Percentiles rank a stretch among this genome's conserved stretches.
These are phyloP conservation scores for Pelagomonas calceolata DNA, from an alignment of 108 stramenopile species.

Conservation along the genomic window DNA sequence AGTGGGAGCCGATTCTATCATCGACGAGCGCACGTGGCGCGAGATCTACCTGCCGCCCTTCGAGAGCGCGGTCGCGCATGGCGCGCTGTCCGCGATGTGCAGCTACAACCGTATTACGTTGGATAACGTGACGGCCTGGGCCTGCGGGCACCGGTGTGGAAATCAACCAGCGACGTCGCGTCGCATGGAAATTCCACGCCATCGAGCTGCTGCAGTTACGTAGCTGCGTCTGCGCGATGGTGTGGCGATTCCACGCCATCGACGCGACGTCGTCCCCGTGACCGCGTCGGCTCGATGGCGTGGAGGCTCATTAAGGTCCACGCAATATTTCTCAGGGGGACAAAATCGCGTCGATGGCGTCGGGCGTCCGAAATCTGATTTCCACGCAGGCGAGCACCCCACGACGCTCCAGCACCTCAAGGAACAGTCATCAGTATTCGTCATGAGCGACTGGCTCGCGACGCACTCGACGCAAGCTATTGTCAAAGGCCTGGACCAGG, in stretches of 20 bases:
- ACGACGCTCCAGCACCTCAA: slow-evolving; percentile 31
- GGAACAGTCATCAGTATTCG: slow-evolving; percentile 49
- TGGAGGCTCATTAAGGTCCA: slow-evolving; percentile 42
- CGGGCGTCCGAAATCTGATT: slow-evolving; percentile 46
- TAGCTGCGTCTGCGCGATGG: too few relatives aligned
- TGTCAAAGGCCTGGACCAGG: slow-evolving; percentile 49
- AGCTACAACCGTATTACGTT: too few relatives aligned
- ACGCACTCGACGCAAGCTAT: slow-evolving; percentile 35
- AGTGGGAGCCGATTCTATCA: slow-evolving; percentile 33
- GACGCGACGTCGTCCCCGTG: too few relatives aligned
- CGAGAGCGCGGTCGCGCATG: slow-evolving; percentile 31
- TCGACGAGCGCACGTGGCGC: slow-evolving; percentile 53
- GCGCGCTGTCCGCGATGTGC: slow-evolving; percentile 24
- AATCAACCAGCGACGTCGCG: too few relatives aligned
- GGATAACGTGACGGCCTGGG: too few relatives aligned
- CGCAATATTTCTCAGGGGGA: too few relatives aligned
- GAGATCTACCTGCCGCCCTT: slow-evolving; percentile 53
- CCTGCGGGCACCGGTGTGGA: too few relatives aligned
- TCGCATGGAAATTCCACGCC: too few relatives aligned
- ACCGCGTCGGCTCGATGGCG: slow-evolving; percentile 9
- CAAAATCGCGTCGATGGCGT: slow-evolving; percentile 47
- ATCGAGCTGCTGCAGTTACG: too few relatives aligned
- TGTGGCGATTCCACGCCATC: too few relatives aligned
- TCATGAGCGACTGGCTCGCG: slow-evolving; percentile 63
- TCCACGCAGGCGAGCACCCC: too few relatives aligned